Evolutionary conservation across 176 grass and related monocot species (phyloP).

Genomic region (Lolium rigidum): DNA sequence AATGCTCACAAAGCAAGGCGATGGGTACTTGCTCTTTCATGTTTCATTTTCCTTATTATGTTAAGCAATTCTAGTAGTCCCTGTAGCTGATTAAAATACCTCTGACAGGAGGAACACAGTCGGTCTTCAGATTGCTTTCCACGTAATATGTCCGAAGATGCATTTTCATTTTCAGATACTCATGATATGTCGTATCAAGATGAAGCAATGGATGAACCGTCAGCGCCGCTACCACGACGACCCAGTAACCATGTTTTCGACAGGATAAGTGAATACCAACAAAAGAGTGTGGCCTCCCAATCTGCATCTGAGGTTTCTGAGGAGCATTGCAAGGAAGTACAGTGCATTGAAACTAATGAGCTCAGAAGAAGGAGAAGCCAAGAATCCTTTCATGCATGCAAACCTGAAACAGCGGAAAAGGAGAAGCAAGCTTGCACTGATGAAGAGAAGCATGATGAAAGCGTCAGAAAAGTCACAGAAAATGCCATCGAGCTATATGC

Average conservation of each 20-base stretch:
- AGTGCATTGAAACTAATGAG: constrained; percentile 63
- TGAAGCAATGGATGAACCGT: constrained; percentile 31
- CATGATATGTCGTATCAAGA: constrained; percentile 59
- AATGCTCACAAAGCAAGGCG: constrained; percentile 41
- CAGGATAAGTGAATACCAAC: constrained; percentile 36
- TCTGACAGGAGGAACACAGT: constrained; percentile 60
- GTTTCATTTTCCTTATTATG: neutral
- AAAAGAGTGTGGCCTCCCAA: constrained; percentile 7
- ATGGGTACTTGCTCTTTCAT: constrained; percentile 58
- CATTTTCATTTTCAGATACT: constrained; percentile 64
- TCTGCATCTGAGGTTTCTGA: constrained; percentile 33
- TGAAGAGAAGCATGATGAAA: constrained; percentile 32
- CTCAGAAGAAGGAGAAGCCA: constrained; percentile 41
- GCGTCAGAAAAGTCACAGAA: constrained; percentile 24
- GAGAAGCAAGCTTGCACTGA: neutral
- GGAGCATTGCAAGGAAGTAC: constrained; percentile 88
- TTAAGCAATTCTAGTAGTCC: neutral
- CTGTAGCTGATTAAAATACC: constrained; percentile 13
- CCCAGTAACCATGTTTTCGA: constrained; percentile 48
- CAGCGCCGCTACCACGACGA: constrained; percentile 9
- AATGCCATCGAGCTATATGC: constrained; percentile 52
- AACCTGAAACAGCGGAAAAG: constrained; percentile 36
- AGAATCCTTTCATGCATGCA: constrained; percentile 49
- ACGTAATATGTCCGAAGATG: constrained; percentile 57
- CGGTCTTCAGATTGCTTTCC: constrained; percentile 56